These are phyloP conservation scores for Sporothrix dimorphospora DNA, from an alignment of 2,329 filamentous ascomycete species.

Conservation along the genomic window DNA sequence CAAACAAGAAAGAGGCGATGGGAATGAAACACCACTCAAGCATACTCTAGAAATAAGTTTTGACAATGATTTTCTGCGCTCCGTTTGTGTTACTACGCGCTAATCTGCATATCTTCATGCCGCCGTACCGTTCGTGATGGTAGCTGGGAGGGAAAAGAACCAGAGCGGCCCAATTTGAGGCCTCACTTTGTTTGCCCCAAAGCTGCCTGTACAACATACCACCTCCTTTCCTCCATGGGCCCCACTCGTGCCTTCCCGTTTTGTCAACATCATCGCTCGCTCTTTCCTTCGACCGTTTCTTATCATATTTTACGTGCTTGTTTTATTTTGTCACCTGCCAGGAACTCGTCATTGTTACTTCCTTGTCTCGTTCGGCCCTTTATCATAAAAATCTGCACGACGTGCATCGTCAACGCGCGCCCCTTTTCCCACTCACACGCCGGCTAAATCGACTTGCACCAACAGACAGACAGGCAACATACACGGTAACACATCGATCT, in stretches of 20 bases:
- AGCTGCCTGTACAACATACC: not conserved
- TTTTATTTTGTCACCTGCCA: not conserved
- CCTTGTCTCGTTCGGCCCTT: too few relatives aligned
- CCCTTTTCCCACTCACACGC: not conserved
- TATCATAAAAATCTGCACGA: not conserved
- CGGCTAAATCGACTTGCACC: conserved; percentile 5
- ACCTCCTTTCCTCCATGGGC: not conserved
- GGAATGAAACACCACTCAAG: too few relatives aligned
- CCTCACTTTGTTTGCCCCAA: not conserved
- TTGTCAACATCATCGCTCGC: conserved; percentile 1
- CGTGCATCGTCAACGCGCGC: not conserved
- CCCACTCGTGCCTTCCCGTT: conserved; percentile 8
- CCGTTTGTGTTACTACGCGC: too few relatives aligned
- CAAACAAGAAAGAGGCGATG: too few relatives aligned
- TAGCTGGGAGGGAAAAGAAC: not conserved
- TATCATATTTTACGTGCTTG: not conserved
- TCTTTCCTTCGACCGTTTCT: not conserved
- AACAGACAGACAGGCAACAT: conserved; percentile 5
- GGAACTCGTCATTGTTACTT: not conserved
- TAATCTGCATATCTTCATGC: too few relatives aligned
- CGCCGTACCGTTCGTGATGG: not conserved
- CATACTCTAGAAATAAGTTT: too few relatives aligned
- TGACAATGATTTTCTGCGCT: too few relatives aligned
- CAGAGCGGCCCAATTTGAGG: not conserved
- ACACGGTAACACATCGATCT: not conserved